phyloP scores from a whole-genome alignment of 1,139 yeast genomes.

The Lipomyces yarrowii region DNA sequence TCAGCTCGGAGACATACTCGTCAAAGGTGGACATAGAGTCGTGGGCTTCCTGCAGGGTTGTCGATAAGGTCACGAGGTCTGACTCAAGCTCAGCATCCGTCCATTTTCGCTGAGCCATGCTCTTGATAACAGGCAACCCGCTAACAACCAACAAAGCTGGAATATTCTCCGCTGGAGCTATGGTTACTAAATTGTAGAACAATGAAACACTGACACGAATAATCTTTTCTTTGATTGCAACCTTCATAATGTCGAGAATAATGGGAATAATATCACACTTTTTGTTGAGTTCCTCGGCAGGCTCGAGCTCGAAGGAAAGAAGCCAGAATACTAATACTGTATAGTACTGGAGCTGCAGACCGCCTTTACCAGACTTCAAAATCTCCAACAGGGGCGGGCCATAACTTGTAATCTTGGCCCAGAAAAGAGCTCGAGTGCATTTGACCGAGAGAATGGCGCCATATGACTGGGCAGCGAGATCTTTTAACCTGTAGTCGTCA shows the following conservation, averaged over 20 bases:
- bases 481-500: slow-evolving; percentile 57
- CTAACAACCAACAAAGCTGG: slow-evolving; percentile 75
- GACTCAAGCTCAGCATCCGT: slow-evolving; percentile 88
- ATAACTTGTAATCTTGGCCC: slow-evolving; percentile 53
- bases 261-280: slow-evolving; percentile 51
- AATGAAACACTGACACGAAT: slow-evolving; percentile 74
- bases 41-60: slow-evolving; percentile 68
- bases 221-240: slow-evolving; percentile 88
- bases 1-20: slow-evolving; percentile 84
- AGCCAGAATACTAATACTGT: slow-evolving; percentile 81
- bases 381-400: slow-evolving; percentile 59
- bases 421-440: slow-evolving; percentile 60
- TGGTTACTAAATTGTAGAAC: slow-evolving; percentile 53
- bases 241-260: slow-evolving; percentile 67
- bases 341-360: slow-evolving; percentile 81
- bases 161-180: slow-evolving; percentile 51
- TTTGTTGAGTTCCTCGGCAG: slow-evolving; percentile 53
- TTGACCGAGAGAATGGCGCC: slow-evolving; percentile 64
- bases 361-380: slow-evolving; percentile 53
- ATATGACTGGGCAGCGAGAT: slow-evolving; percentile 66
- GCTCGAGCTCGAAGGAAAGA: slow-evolving; percentile 66
- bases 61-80: slow-evolving; percentile 65
- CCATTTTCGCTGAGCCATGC: slow-evolving; percentile 84
- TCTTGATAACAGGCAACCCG: slow-evolving; percentile 68
- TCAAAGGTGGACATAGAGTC: slow-evolving; percentile 87